Base-by-base conservation (phyloP, 2,329 filamentous ascomycete genomes). In the Alternaria atra region DNA sequence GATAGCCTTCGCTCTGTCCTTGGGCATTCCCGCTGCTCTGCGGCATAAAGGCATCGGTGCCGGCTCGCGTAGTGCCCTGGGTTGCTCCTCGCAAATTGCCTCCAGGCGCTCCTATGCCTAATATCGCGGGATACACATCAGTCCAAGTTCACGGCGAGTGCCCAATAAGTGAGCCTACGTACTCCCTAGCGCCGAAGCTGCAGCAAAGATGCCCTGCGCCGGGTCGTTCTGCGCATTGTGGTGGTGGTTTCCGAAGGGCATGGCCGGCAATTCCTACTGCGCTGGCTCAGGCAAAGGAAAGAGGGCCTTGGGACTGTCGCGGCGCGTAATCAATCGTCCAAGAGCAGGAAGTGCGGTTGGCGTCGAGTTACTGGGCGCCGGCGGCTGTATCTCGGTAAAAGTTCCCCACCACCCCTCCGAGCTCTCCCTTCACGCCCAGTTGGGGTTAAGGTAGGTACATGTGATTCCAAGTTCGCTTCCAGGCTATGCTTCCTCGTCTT, bases 131-230 rank as follows among this genome's bases (percentile, higher is more conserved):
- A 50, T 34, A 55, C 30, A 42, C 37, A 54, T 63, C 57, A 63
- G 60, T 23, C 42, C 20, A 30, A 39, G 52, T 56, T 34, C 46
- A 60, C 32, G 29, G 15, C n/a, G 12, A 52, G 34, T 37, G 46
- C 52, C 34, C 44, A 27, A 20, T 46, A 50, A 20, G 37, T 23
- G 37, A 23, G 54, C 56, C 35, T 59, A 63, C 60, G 35, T 63
- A 63, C 60, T 81, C 73, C 80, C 82, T 70, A 84, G 70, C 52
- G 81, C 77, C 64, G 82, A 80, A 30, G 81, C 79, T 25, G 82
- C 79, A 52, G 81, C 79, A 64, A 79, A 82, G 65, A 85, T 78
- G 63, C 81, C 79, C 55, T 76, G 73, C 47, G 80, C 79, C 55
- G 80, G 76, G 56, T 74, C 72, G 57, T 77, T 76, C 35, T 67